Conservation (phyloP, 1,284 basidiomycete species). For the Veloboletus limbatus region DNA sequence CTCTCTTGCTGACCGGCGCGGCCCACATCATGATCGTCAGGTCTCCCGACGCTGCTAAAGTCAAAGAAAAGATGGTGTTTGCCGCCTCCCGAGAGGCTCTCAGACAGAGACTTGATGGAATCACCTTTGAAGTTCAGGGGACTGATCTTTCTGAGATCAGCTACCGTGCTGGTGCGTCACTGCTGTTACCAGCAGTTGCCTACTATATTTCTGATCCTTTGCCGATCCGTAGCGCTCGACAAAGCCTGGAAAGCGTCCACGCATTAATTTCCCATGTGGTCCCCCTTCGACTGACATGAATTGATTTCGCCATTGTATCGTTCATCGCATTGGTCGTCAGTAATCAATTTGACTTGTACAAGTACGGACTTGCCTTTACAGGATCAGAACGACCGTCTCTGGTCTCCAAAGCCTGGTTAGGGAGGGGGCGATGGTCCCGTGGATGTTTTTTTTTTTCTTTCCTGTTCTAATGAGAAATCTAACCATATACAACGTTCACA, state of each 20-base stretch:
- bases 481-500: background rate
- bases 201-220: background rate
- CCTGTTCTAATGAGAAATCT: background rate
- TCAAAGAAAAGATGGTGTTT: slow-evolving; percentile 95
- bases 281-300: background rate
- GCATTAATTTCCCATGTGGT: slow-evolving; percentile 12
- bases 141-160: slow-evolving; percentile 83
- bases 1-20: no score
- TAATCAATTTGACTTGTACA: background rate
- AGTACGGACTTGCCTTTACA: background rate
- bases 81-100: slow-evolving; percentile 90
- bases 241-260: slow-evolving; percentile 16
- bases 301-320: slow-evolving; percentile 1
- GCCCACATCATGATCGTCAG: slow-evolving; percentile 40
- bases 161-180: slow-evolving; percentile 68
- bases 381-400: background rate
- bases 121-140: slow-evolving; percentile 82
- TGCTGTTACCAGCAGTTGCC: background rate
- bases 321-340: background rate
- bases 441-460: background rate
- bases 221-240: slow-evolving; percentile 14
- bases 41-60: slow-evolving; percentile 85
- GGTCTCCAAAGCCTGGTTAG: background rate
- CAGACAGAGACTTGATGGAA: slow-evolving; percentile 68
- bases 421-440: background rate